phyloP scores from a whole-genome alignment of 2,329 filamentous ascomycete genomes.

The Mycosphaerella arachidis region DNA sequence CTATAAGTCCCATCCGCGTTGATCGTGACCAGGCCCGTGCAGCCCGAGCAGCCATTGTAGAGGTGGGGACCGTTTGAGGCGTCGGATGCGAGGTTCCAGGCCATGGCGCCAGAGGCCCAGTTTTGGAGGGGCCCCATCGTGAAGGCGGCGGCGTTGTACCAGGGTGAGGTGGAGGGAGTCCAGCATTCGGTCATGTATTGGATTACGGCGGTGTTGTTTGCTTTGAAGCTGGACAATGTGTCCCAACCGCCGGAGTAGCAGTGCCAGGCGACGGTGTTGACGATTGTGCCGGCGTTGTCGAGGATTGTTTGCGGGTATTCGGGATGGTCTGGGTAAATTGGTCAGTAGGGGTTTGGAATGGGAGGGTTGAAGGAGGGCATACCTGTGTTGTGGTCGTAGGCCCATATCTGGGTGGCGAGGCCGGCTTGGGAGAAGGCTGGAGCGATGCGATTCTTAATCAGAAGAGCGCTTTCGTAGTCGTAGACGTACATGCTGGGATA shows the following conservation, averaged over 20 bases:
- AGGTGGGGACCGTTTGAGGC: conserved; percentile 16
- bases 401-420: conserved; percentile 16
- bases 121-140: conserved; percentile 22
- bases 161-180: conserved; percentile 9
- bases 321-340: conserved; percentile 7
- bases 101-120: conserved; percentile 19
- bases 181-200: conserved; percentile 24
- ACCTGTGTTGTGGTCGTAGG: conserved; percentile 21
- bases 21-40: conserved; percentile 17
- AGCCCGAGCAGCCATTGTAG: conserved; percentile 12
- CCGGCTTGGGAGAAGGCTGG: conserved; percentile 16
- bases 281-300: conserved; percentile 12
- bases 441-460: conserved; percentile 17
- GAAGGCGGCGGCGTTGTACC: conserved; percentile 19
- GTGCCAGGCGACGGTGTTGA: conserved; percentile 21
- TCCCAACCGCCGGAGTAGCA: conserved; percentile 20
- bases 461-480: conserved; percentile 12
- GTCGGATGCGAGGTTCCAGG: conserved; percentile 18
- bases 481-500: conserved; percentile 21
- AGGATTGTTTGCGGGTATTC: conserved; percentile 18
- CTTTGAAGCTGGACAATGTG: conserved; percentile 15
- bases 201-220: conserved; percentile 11
- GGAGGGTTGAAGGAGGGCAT: background rate
- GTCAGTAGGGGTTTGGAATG: background rate
- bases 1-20: conserved; percentile 13